Base-by-base conservation (phyloP, 2,329 filamentous ascomycete species). In the Stachybotrys echinatus region DNA sequence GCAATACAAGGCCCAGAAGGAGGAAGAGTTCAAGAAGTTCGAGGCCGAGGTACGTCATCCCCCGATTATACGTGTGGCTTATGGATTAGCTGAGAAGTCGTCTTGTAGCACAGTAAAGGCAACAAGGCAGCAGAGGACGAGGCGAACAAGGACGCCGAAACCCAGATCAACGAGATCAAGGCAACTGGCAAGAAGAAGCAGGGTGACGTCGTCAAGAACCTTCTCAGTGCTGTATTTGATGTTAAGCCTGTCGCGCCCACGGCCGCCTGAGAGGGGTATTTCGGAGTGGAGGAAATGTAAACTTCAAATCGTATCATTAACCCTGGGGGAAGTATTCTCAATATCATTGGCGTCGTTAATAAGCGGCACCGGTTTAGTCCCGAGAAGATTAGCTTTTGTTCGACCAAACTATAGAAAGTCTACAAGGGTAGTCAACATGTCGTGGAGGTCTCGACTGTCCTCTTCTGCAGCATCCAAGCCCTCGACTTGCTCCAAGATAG, bases 21-120 rank as follows among this genome's bases (percentile, higher is more conserved):
- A 99, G 65, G 81, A 88, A 34, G 92, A 97, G 72, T 97, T 91
- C 77, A 92, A 94, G 79, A 87, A 88, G 67, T 97, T 95, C 64
- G 91, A 97, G 77, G 80, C 89, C 55, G 76, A 83, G 74, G 79
- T 81, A 66, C 44, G 64, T 31, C 2, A n/a, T 19, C 40, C 3
- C 27, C 40, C 17, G 23, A 12, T 5, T 20, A 7, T 2, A n/a
- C 19, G 18, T 8, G 18, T 20, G 7, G 17, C 14, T 3, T 44
- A 48, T 42, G 50, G 55, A 23, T 56, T 31, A 22, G 38, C 50
- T 42, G 44, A 53, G 23, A 40, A 6, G 12, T 18, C 7, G 17
- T n/a, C 18, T 37, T 44, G 58, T 61, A 97, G 92, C 92, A 99
- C 75, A 87, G 88, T 62, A 89, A 89, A 70, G 92, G 92, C 64